Evolutionary conservation across 352 stramenopile species (phyloP).

Genomic region (Phytophthora melonis): DNA sequence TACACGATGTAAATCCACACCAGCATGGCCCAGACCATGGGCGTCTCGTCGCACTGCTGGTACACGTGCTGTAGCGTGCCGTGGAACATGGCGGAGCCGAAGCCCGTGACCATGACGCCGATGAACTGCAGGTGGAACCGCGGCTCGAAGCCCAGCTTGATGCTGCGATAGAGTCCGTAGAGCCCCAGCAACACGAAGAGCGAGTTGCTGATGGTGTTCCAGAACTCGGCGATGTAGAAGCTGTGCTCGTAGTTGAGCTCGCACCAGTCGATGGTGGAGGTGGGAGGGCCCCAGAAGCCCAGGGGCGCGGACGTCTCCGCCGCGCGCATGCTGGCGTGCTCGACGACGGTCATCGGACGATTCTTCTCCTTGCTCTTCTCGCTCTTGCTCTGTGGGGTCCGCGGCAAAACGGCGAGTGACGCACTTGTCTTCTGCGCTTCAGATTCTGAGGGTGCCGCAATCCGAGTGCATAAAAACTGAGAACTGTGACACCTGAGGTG

Average conservation of each 20-base stretch:
- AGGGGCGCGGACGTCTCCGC: constrained; percentile 4
- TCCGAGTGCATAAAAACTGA: constrained; percentile 6
- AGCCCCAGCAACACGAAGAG: constrained; percentile 80
- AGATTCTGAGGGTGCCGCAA: constrained; percentile 9
- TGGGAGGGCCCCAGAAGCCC: constrained; percentile 76
- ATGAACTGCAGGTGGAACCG: constrained; percentile 83
- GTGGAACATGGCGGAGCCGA: constrained; percentile 89
- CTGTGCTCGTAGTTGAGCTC: constrained; percentile 86
- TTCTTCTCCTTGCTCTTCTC: background rate
- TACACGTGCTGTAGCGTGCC: constrained; percentile 86
- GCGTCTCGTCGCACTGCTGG: constrained; percentile 88
- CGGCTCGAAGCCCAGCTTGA: constrained; percentile 76
- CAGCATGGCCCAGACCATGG: constrained; percentile 88
- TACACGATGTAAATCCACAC: constrained; percentile 88
- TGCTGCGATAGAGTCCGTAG: constrained; percentile 72
- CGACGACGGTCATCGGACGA: constrained; percentile 16
- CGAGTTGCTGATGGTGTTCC: constrained; percentile 89
- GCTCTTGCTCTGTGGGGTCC: background rate
- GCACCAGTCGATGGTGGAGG: constrained; percentile 90
- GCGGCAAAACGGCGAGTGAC: background rate
- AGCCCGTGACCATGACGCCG: constrained; percentile 80
- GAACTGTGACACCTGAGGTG: background rate
- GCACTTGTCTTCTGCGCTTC: background rate
- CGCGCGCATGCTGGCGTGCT: constrained; percentile 27
- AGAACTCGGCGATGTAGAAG: constrained; percentile 89